Base-by-base conservation (phyloP, 192 early-diverging fungal genomes). In the Backusella parvicylindrica region DNA sequence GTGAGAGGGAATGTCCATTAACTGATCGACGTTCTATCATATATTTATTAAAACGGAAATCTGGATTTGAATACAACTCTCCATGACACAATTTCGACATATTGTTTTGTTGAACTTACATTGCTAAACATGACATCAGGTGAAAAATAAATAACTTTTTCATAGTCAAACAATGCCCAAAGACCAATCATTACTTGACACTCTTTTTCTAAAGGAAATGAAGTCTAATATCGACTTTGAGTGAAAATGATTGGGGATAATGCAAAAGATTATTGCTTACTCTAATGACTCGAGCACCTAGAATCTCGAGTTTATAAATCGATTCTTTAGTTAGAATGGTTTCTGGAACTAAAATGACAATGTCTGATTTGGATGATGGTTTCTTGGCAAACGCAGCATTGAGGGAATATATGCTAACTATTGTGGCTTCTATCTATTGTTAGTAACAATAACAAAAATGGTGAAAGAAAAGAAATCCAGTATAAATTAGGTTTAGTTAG, bases 101-200 rank as follows among this genome's bases (percentile, higher is more conserved):
- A n/a, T 30, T 28, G 15, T 31, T 40, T 13, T 43, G 37, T 30
- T 41, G 16, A 43, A 28, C 68, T 18, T 72, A 72, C 71, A 23
- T 72, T 18, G 47, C 9, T 41, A 13, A 74, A 64, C 36, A 74
- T 23, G 13, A 67, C 60, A 66, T 74, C 28, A 23, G 73, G 64
- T 7, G 60, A 49, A 40, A 74, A 66, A 13, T 74, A 74, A 23
- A 74, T 38, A 21, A 67, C 30, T 28, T 74, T 74, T 23, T 74
- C 36, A 43, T 74, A 74, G 30, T 74, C 64, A 9, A 36, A 9
- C 64, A 74, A 43, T 31, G 37, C 21, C 73, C 73, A 74, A 33
- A 74, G 38, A n/a, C 31, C 9, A 5, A 72, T 21, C 31, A 43
- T 53, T 30, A 49, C 7, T n/a, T 53, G 30, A 72, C 71, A 72